These are phyloP conservation scores for Anastatica hierochuntica DNA, from an alignment of 345 rosid genomes.

Conservation along the genomic window DNA sequence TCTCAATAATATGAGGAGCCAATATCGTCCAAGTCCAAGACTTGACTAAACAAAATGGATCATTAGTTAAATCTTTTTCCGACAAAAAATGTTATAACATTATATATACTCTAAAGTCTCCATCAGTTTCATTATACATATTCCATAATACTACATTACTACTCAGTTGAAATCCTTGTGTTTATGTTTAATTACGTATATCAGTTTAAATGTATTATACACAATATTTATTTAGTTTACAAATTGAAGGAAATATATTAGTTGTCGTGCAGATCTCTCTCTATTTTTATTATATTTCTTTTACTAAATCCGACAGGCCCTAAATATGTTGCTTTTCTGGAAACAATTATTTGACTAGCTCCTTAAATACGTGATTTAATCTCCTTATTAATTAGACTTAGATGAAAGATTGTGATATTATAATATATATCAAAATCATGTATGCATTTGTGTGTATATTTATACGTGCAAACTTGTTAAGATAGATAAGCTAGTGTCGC, in stretches of 20 bases:
- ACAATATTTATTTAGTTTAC: not conserved
- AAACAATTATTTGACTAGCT: conserved; percentile 21
- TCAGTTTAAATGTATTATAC: too few species aligned
- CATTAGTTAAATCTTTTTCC: not conserved
- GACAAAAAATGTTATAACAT: too few species aligned
- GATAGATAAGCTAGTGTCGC: not conserved
- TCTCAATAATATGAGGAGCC: conserved; percentile 23
- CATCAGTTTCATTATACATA: too few species aligned
- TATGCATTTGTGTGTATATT: not conserved
- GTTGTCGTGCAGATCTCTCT: conserved; percentile 21
- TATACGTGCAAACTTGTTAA: conserved; percentile 2
- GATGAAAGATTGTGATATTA: conserved; percentile 1
- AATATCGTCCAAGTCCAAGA: conserved; percentile 2
- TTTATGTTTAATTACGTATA: too few species aligned
- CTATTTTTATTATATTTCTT: not conserved
- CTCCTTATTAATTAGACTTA: conserved; percentile 10
- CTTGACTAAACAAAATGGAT: not conserved
- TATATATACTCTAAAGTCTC: too few species aligned
- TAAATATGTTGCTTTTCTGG: conserved; percentile 26
- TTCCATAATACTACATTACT: too few species aligned
- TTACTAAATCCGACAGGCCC: conserved; percentile 13
- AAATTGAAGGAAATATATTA: conserved; percentile 1
- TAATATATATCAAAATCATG: conserved; percentile 1
- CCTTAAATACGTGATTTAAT: not conserved
- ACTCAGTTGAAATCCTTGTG: conserved; percentile 12